Conservation (phyloP, 352 stramenopile species). For the Globisporangium polare region DNA sequence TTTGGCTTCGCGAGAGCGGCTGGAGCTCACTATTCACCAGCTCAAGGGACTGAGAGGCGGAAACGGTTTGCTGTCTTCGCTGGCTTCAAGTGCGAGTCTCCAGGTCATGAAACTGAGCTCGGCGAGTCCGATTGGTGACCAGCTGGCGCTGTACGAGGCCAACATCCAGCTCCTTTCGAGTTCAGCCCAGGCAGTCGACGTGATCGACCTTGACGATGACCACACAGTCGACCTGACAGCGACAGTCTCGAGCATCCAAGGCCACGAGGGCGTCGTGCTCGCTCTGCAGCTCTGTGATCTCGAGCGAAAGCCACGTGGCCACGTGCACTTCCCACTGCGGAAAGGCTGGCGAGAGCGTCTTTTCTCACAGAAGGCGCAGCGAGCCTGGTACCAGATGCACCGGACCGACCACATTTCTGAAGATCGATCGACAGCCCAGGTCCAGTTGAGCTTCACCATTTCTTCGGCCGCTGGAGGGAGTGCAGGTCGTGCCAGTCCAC, state of each 20-base stretch:
- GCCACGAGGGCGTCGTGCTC: slow-evolving; percentile 15
- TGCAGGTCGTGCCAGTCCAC: too few relatives aligned
- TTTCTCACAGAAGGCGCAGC: not conserved
- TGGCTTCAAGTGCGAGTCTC: slow-evolving; percentile 2
- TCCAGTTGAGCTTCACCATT: slow-evolving; percentile 11
- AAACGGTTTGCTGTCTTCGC: not conserved
- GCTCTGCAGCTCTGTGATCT: slow-evolving; percentile 22
- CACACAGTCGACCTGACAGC: slow-evolving; percentile 22
- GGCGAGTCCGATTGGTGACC: not conserved
- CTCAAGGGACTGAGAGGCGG: slow-evolving; percentile 1
- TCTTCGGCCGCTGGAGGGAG: not conserved
- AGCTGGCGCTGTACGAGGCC: not conserved
- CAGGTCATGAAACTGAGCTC: not conserved
- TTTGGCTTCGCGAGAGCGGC: not conserved
- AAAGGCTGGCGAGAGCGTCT: slow-evolving; percentile 24
- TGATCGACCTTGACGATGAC: slow-evolving; percentile 11
- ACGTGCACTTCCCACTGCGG: slow-evolving; percentile 29
- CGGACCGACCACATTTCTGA: not conserved
- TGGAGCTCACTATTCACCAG: slow-evolving; percentile 25
- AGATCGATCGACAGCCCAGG: slow-evolving; percentile 1
- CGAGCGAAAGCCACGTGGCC: slow-evolving; percentile 14
- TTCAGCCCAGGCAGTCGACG: not conserved
- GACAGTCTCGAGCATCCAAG: not conserved
- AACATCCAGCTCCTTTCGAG: not conserved
- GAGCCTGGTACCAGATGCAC: slow-evolving; percentile 10